phyloP scores from a whole-genome alignment of 2,329 filamentous ascomycete genomes.

The Aspergillus costaricaensis region DNA sequence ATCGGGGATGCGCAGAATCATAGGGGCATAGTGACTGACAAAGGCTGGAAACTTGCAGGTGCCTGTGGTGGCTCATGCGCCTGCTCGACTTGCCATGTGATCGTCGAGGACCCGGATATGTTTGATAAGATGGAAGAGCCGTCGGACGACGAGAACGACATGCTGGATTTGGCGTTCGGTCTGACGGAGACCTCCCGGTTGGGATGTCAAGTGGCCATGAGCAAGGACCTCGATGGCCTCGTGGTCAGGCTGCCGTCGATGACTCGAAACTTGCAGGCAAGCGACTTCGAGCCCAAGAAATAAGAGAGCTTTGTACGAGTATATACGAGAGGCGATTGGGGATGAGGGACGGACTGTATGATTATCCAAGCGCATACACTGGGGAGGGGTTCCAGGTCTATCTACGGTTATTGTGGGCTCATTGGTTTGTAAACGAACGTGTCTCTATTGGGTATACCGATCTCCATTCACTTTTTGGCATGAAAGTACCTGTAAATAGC shows the following conservation, averaged over 20 bases:
- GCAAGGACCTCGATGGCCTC: constrained; percentile 82
- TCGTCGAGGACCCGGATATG: constrained; percentile 71
- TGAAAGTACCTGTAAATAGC: constrained; percentile 25
- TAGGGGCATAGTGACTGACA: background rate
- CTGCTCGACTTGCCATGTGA: constrained; percentile 90
- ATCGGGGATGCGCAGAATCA: background rate
- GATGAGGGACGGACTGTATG: constrained; percentile 7
- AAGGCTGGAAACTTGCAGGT: constrained; percentile 47
- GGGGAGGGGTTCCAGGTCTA: background rate
- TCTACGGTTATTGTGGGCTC: constrained; percentile 10
- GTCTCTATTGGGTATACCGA: constrained; percentile 32
- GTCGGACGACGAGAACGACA: constrained; percentile 81
- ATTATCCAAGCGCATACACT: constrained; percentile 14
- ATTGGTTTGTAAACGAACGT: constrained; percentile 14
- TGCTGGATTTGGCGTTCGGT: constrained; percentile 88
- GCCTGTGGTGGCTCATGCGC: constrained; percentile 94
- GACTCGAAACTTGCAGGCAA: constrained; percentile 94
- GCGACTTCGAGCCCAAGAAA: constrained; percentile 70
- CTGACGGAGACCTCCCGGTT: constrained; percentile 81
- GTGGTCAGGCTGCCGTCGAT: constrained; percentile 84
- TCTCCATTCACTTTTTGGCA: constrained; percentile 26
- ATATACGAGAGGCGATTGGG: background rate
- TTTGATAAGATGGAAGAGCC: constrained; percentile 79
- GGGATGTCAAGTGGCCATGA: constrained; percentile 92
- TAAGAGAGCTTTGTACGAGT: constrained; percentile 10